Evolutionary conservation across 768 basidiomycete species (phyloP), one percentile per base, ranked within the genome.

Genomic region (Pulveroboletus sp.): DNA sequence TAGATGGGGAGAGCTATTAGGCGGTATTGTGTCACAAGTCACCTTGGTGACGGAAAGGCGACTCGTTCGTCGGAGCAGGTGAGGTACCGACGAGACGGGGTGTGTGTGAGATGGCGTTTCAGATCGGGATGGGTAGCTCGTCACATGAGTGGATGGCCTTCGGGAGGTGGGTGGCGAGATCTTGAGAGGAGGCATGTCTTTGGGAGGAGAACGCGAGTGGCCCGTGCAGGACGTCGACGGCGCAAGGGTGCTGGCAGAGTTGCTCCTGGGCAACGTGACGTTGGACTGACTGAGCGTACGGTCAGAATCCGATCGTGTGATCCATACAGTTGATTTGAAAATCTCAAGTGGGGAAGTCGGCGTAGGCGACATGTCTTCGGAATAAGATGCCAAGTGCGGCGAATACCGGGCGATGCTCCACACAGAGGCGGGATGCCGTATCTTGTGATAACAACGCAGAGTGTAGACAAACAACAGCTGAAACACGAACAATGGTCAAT

Each of bases 171-270:
- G 51, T 16, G 57, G 51, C 34, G 53, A 59, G 32, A 56, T 55
- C 39, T 47, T 55, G 12, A 45, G 49, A 34, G 50, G 49, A 36
- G 49, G 33, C 4, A 23, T 35, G 25, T 47, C 54, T 44, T 40
- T 56, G 45, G 43, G 14, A 37, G 59, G 45, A 38, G 63, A 56
- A 44, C 49, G 56, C 16, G 58, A 63, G 11, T 45, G 54, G 13
- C 55, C 63, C 2, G 62, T 66, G 35, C 53, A 56, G 12, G 64
- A 64, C 23, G 48, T 57, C n/a, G 65, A 54, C 6, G 58, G 56
- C 9, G 65, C 49, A 14, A 69, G 55, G 2, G 65, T 68, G 24
- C 56, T 60, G 29, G 55, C 56, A 1, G 65, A 68, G 47, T 55
- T 60, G 44, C 50, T 58, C 34, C 56, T 60, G 38, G 53, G 60